Evolutionary conservation across 2,329 filamentous ascomycete species (phyloP).

Genomic region (Aureobasidium pullulans): DNA sequence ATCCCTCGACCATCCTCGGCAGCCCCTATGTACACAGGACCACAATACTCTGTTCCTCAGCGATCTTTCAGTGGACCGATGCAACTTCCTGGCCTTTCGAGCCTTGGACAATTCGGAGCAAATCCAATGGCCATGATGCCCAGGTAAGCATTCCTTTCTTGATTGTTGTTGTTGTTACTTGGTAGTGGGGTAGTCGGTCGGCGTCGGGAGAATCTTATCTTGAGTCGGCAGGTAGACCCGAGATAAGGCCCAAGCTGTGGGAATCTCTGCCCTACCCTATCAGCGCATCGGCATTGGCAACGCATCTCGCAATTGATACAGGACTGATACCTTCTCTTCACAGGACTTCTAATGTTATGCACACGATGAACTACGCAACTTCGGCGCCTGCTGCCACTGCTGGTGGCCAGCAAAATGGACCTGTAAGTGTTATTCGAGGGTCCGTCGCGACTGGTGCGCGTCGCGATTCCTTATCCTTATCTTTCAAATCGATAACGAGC

Average conservation of each 20-base stretch:
- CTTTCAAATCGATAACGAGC: slow-evolving; percentile 18
- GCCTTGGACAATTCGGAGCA: slow-evolving; percentile 43
- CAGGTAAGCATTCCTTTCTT: slow-evolving; percentile 10
- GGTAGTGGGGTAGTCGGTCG: not conserved
- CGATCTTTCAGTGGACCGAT: slow-evolving; percentile 31
- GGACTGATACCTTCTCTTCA: slow-evolving; percentile 19
- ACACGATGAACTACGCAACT: slow-evolving; percentile 54
- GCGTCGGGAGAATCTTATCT: not conserved
- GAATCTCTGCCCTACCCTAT: slow-evolving; percentile 3
- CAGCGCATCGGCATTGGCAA: not conserved
- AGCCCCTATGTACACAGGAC: slow-evolving; percentile 31
- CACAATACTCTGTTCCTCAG: slow-evolving; percentile 34
- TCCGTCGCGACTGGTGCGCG: not conserved
- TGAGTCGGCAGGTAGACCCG: not conserved
- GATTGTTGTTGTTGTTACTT: not conserved
- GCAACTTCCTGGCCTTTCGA: slow-evolving; percentile 51
- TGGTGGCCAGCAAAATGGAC: slow-evolving; percentile 54
- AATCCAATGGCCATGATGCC: slow-evolving; percentile 5
- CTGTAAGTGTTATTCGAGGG: slow-evolving; percentile 39
- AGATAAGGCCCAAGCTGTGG: slow-evolving; percentile 5
- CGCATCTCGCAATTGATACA: slow-evolving; percentile 10
- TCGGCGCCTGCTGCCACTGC: slow-evolving; percentile 59
- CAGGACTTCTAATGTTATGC: slow-evolving; percentile 38
- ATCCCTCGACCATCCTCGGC: slow-evolving; percentile 49
- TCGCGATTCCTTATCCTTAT: slow-evolving; percentile 19